phyloP scores from a whole-genome alignment of 768 basidiomycete genomes.

The Xerocomellus dryophilus region DNA sequence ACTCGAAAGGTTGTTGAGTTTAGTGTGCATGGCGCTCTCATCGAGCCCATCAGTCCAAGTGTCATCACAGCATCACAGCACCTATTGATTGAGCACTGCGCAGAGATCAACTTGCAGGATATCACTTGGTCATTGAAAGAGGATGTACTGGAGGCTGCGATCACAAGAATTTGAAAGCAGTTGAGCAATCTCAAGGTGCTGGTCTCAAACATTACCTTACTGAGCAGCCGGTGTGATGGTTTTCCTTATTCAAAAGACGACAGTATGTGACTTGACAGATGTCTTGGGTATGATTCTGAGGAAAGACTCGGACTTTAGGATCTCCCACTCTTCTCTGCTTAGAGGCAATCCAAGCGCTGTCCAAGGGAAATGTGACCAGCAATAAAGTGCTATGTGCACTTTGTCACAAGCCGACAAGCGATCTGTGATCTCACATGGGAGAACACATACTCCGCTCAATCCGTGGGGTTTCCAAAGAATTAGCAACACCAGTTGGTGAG shows the following conservation, averaged over 20 bases:
- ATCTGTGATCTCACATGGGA: too few species aligned
- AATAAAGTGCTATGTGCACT: too few species aligned
- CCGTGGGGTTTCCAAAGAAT: too few species aligned
- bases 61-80: not conserved
- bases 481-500: not conserved
- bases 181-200: not conserved
- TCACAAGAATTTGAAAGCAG: not conserved
- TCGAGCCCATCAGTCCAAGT: too few species aligned
- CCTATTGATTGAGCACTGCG: not conserved
- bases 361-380: not conserved
- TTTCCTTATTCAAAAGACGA: not conserved
- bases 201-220: not conserved
- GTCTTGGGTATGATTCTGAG: not conserved
- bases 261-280: not conserved
- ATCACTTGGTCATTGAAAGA: not conserved
- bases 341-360: not conserved
- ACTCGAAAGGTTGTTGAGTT: too few species aligned
- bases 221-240: not conserved
- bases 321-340: not conserved
- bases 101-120: not conserved
- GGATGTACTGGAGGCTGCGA: not conserved
- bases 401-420: too few species aligned
- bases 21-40: too few species aligned
- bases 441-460: too few species aligned
- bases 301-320: not conserved